Base-by-base conservation (phyloP, 78 protist species). In the Polysphondylium violaceum region DNA sequence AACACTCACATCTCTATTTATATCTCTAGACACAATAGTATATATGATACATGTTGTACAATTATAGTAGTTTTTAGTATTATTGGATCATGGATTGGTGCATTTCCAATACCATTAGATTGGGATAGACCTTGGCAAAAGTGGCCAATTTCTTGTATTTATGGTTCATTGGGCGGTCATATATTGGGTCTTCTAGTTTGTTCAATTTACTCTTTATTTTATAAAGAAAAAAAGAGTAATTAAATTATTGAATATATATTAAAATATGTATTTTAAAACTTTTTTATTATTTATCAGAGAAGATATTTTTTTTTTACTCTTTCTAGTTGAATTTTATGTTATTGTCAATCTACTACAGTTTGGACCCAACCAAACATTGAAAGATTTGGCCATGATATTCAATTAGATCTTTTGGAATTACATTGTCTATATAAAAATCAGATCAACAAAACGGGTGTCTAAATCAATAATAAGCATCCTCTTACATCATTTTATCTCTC, bases 41-140 rank as follows among this genome's bases (percentile, higher is more conserved):
- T 83, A 83, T 68, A 51, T 43, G 90, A 83, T 17, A 83, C 90
- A 67, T 83, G 90, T 83, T 67, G 77, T 29, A 69, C 78, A 17
- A 83, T 83, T 41, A 6, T 69, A 53, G 90, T 83, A 58, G 59
- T 83, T 17, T 83, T 53, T 69, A 83, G 90, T 83, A 35, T 83
- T 29, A 2, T 83, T 2, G 88, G 88, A 8, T 38, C 94, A n/a
- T 88, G 94, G 94, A 33, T 88, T 25, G 88, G 95, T 33, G 87
- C 78, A 23, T 74, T 93, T 68, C 73, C 56, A 40, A 76, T 76
- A 38, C 95, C 95, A 25, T 43, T 93, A 1, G 95, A 93, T 55
- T 67, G 94, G 94, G 94, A 88, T 53, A 50, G 94, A 53, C 94
- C 94, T 17, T 88, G 94, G 94, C 94, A 88, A 55, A 59, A 16